phyloP scores from a whole-genome alignment of 2,329 filamentous ascomycete species.

The Colletotrichum navitas region DNA sequence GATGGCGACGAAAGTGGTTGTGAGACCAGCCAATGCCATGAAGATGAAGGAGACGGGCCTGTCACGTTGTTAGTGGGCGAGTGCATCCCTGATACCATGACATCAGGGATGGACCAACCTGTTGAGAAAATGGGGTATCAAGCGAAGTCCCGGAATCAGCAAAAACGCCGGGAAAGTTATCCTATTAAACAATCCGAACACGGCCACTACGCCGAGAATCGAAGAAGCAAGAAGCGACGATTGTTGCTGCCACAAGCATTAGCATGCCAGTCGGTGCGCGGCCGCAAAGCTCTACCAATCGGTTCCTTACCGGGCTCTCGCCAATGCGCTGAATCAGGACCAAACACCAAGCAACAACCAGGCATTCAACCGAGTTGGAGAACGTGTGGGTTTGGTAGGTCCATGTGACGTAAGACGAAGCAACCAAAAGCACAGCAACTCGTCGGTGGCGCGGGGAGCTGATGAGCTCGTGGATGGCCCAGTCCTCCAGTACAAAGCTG shows the following conservation, averaged over 20 bases:
- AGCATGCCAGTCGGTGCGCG: constrained; percentile 1
- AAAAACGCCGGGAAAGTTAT: constrained; percentile 98
- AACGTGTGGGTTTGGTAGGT: constrained; percentile 99
- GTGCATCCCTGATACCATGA: not conserved
- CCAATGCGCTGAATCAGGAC: constrained; percentile 91
- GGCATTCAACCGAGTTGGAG: constrained; percentile 95
- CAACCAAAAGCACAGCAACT: constrained; percentile 84
- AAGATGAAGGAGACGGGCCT: constrained; percentile 73
- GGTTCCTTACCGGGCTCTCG: constrained; percentile 77
- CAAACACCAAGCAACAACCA: constrained; percentile 92
- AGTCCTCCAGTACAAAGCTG: constrained; percentile 97
- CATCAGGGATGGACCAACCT: constrained; percentile 68
- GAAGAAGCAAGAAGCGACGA: constrained; percentile 82
- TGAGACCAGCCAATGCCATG: constrained; percentile 72
- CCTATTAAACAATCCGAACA: constrained; percentile 93
- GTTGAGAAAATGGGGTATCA: constrained; percentile 87
- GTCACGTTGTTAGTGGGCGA: constrained; percentile 26
- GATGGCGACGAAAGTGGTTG: constrained; percentile 80
- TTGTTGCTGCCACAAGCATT: constrained; percentile 67
- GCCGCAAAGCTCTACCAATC: not conserved
- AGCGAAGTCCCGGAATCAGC: constrained; percentile 82
- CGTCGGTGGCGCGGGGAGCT: constrained; percentile 78
- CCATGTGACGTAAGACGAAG: constrained; percentile 98
- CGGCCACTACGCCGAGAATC: constrained; percentile 82
- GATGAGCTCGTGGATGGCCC: constrained; percentile 94